Percentiles rank a stretch among this genome's conserved stretches.
Evolutionary conservation across 306 rosid species (phyloP).

Genomic region (Cucumis melo): DNA sequence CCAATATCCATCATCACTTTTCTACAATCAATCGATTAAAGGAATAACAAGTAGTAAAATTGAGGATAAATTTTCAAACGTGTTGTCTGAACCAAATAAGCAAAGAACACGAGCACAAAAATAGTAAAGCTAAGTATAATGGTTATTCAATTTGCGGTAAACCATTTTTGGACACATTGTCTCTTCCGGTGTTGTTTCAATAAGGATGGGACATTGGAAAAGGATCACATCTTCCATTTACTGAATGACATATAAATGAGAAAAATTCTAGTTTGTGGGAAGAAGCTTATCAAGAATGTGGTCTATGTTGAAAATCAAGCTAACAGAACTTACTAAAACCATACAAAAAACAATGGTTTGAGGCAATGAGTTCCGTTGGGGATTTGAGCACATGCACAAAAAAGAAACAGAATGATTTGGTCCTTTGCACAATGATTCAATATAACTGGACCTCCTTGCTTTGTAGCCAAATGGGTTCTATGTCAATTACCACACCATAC

Average conservation of each 20-base stretch:
- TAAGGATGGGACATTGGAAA: neutral
- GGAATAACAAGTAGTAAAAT: neutral
- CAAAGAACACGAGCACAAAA: neutral
- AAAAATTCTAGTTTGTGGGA: neutral
- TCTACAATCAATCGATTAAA: neutral
- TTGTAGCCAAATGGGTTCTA: constrained; percentile 1
- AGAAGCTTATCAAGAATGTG: neutral
- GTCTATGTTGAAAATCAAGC: neutral
- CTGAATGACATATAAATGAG: neutral
- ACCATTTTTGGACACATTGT: neutral
- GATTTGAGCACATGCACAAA: neutral
- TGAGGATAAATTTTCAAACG: neutral
- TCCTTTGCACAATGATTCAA: neutral
- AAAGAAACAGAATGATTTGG: neutral
- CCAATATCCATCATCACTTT: neutral
- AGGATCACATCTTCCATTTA: neutral
- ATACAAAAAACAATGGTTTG: neutral
- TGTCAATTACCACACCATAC: constrained; percentile 1
- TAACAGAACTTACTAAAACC: neutral
- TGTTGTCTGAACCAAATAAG: neutral
- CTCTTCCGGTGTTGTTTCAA: neutral
- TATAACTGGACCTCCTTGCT: constrained; percentile 4
- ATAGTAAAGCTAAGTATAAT: neutral
- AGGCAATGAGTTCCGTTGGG: neutral
- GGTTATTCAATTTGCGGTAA: neutral